phyloP scores from a whole-genome alignment of 2,329 filamentous ascomycete genomes.

The Colletotrichum karsti region DNA sequence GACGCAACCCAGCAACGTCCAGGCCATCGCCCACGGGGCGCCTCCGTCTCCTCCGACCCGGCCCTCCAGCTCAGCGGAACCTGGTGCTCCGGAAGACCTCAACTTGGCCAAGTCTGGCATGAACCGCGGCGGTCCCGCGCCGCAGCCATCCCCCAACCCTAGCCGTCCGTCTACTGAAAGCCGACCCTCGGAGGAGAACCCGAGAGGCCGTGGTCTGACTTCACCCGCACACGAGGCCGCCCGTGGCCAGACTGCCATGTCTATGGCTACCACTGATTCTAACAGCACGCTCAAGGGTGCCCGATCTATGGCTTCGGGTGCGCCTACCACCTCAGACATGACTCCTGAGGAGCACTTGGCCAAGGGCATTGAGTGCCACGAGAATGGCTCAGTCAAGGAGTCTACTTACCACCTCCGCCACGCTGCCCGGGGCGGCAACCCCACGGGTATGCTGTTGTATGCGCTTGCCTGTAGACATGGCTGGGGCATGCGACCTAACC shows the following conservation, averaged over 20 bases:
- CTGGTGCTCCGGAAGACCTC: slow-evolving; percentile 46
- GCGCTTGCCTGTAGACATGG: slow-evolving; percentile 94
- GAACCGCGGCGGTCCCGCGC: slow-evolving; percentile 48
- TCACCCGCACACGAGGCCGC: slow-evolving; percentile 47
- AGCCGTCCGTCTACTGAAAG: slow-evolving; percentile 55
- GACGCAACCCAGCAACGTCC: slow-evolving; percentile 48
- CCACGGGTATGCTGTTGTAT: slow-evolving; percentile 95
- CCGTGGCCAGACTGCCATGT: slow-evolving; percentile 55
- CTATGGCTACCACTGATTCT: slow-evolving; percentile 60
- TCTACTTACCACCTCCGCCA: slow-evolving; percentile 96
- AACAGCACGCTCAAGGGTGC: slow-evolving; percentile 61
- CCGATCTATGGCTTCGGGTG: slow-evolving; percentile 52
- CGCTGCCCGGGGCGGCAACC: slow-evolving; percentile 84
- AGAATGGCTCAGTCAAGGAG: slow-evolving; percentile 86
- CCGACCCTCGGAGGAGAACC: slow-evolving; percentile 57
- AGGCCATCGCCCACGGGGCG: slow-evolving; percentile 52
- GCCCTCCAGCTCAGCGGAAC: slow-evolving; percentile 64
- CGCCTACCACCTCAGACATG: slow-evolving; percentile 72
- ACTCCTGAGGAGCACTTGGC: slow-evolving; percentile 88
- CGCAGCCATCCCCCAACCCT: slow-evolving; percentile 53
- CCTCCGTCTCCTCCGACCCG: slow-evolving; percentile 70
- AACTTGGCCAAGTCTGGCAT: slow-evolving; percentile 53
- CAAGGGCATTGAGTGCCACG: slow-evolving; percentile 90
- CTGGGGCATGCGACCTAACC: slow-evolving; percentile 96
- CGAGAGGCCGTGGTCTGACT: slow-evolving; percentile 54